Base-by-base conservation (phyloP, 257 asterid species). In the Petunia secreta region DNA sequence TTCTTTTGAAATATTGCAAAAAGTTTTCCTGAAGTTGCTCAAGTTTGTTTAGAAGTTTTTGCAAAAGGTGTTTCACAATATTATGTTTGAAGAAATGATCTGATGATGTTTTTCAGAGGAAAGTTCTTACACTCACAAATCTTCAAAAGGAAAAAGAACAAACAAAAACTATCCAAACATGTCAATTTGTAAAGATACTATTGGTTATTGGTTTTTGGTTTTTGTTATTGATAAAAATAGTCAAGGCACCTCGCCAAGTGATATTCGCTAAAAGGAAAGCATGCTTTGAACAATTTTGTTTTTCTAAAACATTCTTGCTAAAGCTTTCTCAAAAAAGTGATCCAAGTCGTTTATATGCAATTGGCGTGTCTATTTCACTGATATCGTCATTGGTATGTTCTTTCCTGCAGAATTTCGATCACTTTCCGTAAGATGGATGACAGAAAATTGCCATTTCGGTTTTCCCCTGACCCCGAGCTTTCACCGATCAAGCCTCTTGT, bases 371-470 rank as follows among this genome's bases (percentile, higher is more conserved):
- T 4, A 69, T 25, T 15, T 34, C 44, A 34, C 44, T 11, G 5
- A 71, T 36, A 48, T 36, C 44, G 6, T 39, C 77, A 8, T 43
- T 68, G 55, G 0, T 14, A 14, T 16, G 0, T 8, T 16, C 0
- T 58, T 6, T 9, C 0, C 36, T 75, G 36, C 68, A 83, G 87
- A 75, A 81, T 83, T 48, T 86, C 89, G 4, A 82, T 86, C 75
- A 86, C 89, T 11, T 86, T 86, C 48, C 77, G 89, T 44, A 86
- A 79, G 50, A 83, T 86, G 89, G 82, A 81, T 71, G 75, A 44
- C 4, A 63, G 36, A 44, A 83, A 75, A 55, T 16, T 68, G 16
- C 89, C 89, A 4, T 75, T 48, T 16, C 5, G 8, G 4, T 67
- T 73, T 64, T 6, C 52, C 15, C 80, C 65, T 7, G 87, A 79